These are phyloP conservation scores for Marasmius tenuissimus DNA, from an alignment of 1,284 basidiomycete genomes.

Conservation along the genomic window DNA sequence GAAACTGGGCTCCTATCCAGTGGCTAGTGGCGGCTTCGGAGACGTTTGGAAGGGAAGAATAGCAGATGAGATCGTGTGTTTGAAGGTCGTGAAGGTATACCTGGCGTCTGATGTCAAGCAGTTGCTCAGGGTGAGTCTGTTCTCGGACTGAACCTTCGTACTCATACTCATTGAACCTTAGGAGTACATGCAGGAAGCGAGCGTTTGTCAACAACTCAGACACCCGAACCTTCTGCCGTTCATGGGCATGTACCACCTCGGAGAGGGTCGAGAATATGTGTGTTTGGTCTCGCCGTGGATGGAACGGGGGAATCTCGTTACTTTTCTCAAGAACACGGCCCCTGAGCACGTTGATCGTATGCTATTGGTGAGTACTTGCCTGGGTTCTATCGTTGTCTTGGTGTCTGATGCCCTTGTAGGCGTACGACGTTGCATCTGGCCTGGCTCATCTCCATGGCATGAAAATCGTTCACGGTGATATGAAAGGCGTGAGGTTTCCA, in stretches of 20 bases:
- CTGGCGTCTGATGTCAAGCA: not conserved
- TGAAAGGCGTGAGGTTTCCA: constrained; percentile 32
- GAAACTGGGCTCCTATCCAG: not conserved
- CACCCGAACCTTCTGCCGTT: not conserved
- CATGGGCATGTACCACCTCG: not conserved
- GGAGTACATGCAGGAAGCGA: not conserved
- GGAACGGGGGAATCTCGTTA: not conserved
- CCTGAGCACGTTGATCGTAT: not conserved
- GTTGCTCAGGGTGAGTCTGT: not conserved
- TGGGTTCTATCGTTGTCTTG: not conserved
- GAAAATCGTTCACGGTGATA: constrained; percentile 35
- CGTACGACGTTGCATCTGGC: constrained; percentile 28
- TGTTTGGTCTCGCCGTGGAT: not conserved
- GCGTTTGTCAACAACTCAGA: not conserved
- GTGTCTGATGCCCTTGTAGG: constrained; percentile 10
- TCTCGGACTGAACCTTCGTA: not conserved
- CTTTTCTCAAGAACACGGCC: not conserved
- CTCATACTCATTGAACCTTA: not conserved
- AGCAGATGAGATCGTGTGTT: not conserved
- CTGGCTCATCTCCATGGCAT: constrained; percentile 33
- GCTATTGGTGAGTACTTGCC: not conserved
- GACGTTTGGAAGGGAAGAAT: constrained; percentile 3
- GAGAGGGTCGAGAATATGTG: not conserved
- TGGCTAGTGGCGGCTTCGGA: not conserved
- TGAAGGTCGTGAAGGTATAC: not conserved